phyloP scores from a whole-genome alignment of 2,329 filamentous ascomycete species.

The Fusarium xylarioides region DNA sequence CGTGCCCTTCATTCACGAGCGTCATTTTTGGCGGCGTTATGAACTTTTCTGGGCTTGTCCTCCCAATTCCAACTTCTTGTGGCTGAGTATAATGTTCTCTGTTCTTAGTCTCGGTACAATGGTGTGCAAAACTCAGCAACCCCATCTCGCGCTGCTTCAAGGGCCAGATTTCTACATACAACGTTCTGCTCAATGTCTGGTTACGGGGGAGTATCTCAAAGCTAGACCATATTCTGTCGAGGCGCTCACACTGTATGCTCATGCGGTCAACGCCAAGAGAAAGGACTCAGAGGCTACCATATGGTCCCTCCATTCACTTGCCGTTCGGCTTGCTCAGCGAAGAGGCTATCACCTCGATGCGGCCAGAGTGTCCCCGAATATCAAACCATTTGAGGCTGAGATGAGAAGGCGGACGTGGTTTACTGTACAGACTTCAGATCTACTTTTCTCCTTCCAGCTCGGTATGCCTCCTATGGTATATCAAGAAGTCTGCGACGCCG shows the following conservation, averaged over 20 bases:
- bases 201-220: constrained; percentile 58
- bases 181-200: constrained; percentile 57
- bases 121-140: constrained; percentile 46
- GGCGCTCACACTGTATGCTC: constrained; percentile 57
- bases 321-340: constrained; percentile 59
- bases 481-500: constrained; percentile 57
- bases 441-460: constrained; percentile 61
- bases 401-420: constrained; percentile 62
- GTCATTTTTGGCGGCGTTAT: constrained; percentile 59
- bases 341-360: constrained; percentile 63
- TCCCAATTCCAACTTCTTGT: constrained; percentile 53
- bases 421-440: constrained; percentile 57
- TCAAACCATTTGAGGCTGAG: constrained; percentile 60
- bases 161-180: constrained; percentile 46
- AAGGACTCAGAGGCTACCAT: constrained; percentile 55
- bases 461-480: constrained; percentile 61
- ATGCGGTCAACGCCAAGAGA: constrained; percentile 53
- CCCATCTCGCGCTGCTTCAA: constrained; percentile 26
- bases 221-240: constrained; percentile 58
- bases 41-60: constrained; percentile 58
- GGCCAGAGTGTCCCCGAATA: constrained; percentile 49
- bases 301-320: constrained; percentile 59
- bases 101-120: constrained; percentile 54
- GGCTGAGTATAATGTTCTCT: constrained; percentile 62
- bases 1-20: constrained; percentile 51